Conservation (phyloP, 495 filamentous ascomycete genomes). For the Monascus purpureus region DNA sequence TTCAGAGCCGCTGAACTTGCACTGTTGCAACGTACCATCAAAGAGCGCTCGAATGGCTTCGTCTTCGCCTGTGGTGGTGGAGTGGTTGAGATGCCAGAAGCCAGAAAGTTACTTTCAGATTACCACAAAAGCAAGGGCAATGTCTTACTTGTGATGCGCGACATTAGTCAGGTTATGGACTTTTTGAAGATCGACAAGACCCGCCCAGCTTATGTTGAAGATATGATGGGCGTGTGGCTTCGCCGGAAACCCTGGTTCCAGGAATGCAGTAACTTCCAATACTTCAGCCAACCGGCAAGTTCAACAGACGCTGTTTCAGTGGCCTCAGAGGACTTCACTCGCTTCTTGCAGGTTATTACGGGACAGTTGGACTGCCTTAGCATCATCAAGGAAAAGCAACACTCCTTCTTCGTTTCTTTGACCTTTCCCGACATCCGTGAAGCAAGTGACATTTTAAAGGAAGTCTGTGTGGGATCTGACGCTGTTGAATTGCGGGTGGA, state of each 20-base stretch:
- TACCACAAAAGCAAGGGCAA: conserved; percentile 75
- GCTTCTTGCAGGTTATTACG: conserved; percentile 61
- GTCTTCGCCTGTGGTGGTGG: conserved; percentile 92
- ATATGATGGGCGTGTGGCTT: conserved; percentile 85
- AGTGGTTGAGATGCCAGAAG: conserved; percentile 76
- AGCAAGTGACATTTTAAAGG: conserved; percentile 48
- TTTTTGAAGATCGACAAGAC: conserved; percentile 84
- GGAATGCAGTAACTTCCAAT: conserved; percentile 91
- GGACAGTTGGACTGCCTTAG: conserved; percentile 54
- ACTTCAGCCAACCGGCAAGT: conserved; percentile 61
- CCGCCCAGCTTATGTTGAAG: conserved; percentile 83
- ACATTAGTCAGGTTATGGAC: conserved; percentile 78
- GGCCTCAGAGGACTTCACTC: conserved; percentile 62
- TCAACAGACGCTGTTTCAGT: conserved; percentile 34
- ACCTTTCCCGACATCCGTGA: conserved; percentile 62
- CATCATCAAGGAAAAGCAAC: conserved; percentile 51
- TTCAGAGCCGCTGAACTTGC: conserved; percentile 73
- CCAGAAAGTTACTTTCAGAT: conserved; percentile 56
- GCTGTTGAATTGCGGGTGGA: conserved; percentile 93
- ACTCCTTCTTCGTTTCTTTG: conserved; percentile 86
- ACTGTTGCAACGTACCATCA: conserved; percentile 56
- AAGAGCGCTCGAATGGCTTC: conserved; percentile 57
- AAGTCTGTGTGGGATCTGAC: conserved; percentile 72
- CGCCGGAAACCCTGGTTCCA: conserved; percentile 85
- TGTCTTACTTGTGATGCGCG: conserved; percentile 75